Conservation (phyloP, 495 filamentous ascomycete species). For the Aspergillus nanangensis region DNA sequence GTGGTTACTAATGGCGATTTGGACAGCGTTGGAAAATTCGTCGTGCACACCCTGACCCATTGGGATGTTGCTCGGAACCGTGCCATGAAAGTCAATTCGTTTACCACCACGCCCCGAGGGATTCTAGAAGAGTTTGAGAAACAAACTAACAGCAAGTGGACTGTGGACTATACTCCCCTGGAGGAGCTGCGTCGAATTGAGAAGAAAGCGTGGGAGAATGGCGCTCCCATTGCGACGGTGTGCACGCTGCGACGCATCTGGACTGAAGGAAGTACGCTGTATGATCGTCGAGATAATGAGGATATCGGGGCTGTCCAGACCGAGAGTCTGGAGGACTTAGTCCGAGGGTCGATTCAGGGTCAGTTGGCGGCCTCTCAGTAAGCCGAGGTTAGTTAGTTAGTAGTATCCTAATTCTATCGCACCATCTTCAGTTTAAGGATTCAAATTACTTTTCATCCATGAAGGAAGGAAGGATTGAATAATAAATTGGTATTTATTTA, state of each 20-base stretch:
- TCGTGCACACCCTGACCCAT: slow-evolving; percentile 53
- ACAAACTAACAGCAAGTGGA: slow-evolving; percentile 51
- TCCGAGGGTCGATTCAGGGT: slow-evolving; percentile 22
- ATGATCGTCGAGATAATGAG: slow-evolving; percentile 62
- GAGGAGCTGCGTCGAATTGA: slow-evolving; percentile 49
- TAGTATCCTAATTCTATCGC: too few species aligned
- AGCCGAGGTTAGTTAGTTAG: too few species aligned
- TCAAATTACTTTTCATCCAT: too few species aligned
- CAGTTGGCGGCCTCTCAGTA: too few species aligned
- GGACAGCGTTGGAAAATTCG: slow-evolving; percentile 59
- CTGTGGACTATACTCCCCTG: slow-evolving; percentile 49
- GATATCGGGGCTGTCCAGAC: slow-evolving; percentile 43
- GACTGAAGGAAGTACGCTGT: slow-evolving; percentile 67
- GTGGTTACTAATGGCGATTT: slow-evolving; percentile 2
- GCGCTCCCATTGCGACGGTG: slow-evolving; percentile 47
- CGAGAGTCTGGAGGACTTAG: slow-evolving; percentile 41
- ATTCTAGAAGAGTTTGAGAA: slow-evolving; percentile 63
- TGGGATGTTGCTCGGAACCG: slow-evolving; percentile 48
- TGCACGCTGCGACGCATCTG: slow-evolving; percentile 63
- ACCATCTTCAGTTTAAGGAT: too few species aligned
- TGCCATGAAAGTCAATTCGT: slow-evolving; percentile 65
- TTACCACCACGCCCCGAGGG: slow-evolving; percentile 56
- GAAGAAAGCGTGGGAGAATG: slow-evolving; percentile 48
- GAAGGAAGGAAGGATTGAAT: too few species aligned
- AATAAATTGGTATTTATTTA: too few species aligned